Evolutionary conservation across 2,329 filamentous ascomycete species (phyloP), one percentile per base, ranked within the genome.

Genomic region (Pseudocercospora eumusae): DNA sequence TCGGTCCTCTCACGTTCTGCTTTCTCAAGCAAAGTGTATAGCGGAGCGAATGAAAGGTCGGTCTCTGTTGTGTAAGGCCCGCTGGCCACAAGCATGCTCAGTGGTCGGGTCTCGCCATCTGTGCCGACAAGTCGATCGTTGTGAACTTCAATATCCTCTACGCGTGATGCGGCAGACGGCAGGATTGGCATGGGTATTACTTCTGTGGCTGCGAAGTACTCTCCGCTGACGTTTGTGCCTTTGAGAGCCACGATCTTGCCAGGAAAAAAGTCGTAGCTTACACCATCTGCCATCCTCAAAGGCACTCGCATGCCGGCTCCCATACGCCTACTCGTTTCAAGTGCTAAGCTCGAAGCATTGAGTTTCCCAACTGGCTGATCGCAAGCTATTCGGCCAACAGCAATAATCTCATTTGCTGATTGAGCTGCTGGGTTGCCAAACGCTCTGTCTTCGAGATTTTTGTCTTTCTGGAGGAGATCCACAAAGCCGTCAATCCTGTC

Each of bases 41-140:
- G 80, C 7, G 93, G 90, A 71, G 96, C 90, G 73, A 93, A 99
- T 67, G 92, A 89, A 50, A 99, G 86, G 72, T 96, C 96, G 71
- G 93, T 90, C 69, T 98, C 93, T 2, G 92, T 87, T 0, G 93
- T 96, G 76, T 96, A 99, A 0, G 95, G 95, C 0, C 95, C 95
- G 0, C 92, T 86, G 1, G 89, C 91, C 62, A 93, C 83, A 40
- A 97, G 76, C 56, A 96, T 80, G 69, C 84, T 92, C 18, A 98
- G 77, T 0, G 93, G 92, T 8, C 86, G 80, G 1, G 81, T 78
- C 40, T 84, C 70, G 8, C 76, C 87, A 83, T 87, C 86, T 23
- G 82, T 83, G 23, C 82, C 83, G 0, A 85, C 82, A 10, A 96
- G 81, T 62, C 87, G 86, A 59, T 90, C 82, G 50, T 89, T 86